Conservation (phyloP, 768 basidiomycete genomes). For the Filobasidium floriforme region DNA sequence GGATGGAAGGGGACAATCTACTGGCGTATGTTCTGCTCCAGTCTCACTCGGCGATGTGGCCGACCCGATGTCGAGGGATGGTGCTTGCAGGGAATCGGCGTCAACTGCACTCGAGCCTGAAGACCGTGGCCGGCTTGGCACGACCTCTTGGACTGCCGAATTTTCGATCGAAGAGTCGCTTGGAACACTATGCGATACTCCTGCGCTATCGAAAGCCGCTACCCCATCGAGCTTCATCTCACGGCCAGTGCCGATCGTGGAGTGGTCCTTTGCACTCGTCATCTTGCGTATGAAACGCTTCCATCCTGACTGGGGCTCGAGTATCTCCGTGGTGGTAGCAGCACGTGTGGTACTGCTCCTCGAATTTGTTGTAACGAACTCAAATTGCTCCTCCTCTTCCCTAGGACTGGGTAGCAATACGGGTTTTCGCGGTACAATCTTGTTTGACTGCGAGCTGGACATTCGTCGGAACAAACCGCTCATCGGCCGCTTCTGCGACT, state of each 20-base stretch:
- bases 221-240: no score
- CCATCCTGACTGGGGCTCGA: not conserved
- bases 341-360: not conserved
- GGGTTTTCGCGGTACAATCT: not conserved
- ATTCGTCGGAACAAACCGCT: constrained; percentile 1
- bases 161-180: no score
- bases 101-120: no score
- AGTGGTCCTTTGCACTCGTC: not conserved
- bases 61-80: no score
- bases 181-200: no score
- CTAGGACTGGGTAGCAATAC: not conserved
- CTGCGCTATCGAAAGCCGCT: no score
- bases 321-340: not conserved
- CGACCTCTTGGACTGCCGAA: no score
- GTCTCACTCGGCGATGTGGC: no score
- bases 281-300: not conserved
- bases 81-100: no score
- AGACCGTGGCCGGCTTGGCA: no score
- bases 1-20: no score
- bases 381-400: constrained; percentile 3
- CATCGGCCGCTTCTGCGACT: not conserved
- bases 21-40: no score
- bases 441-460: not conserved
- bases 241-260: not conserved
- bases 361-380: not conserved